Evolutionary conservation across 1,284 basidiomycete genomes (phyloP).

Genomic region (Pascua sp.): DNA sequence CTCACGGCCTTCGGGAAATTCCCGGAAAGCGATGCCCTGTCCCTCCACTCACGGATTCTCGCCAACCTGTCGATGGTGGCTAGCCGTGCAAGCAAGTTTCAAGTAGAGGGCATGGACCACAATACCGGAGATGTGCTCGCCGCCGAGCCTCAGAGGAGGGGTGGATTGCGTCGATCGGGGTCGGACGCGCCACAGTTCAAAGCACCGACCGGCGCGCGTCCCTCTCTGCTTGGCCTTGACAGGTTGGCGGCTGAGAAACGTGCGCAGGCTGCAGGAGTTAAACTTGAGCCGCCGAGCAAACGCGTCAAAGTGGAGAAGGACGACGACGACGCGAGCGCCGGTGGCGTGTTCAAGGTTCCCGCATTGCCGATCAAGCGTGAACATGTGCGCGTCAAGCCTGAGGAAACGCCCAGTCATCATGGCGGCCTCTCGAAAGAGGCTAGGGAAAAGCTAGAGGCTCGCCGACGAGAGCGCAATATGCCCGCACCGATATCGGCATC

Average conservation of each 20-base stretch:
- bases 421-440: slow-evolving; percentile 77
- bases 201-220: slow-evolving; percentile 65
- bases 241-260: slow-evolving; percentile 81
- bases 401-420: slow-evolving; percentile 90
- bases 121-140: slow-evolving; percentile 74
- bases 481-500: slow-evolving; percentile 26
- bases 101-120: slow-evolving; percentile 65
- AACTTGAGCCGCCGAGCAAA: slow-evolving; percentile 58
- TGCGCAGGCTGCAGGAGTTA: slow-evolving; percentile 54
- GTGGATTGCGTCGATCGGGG: slow-evolving; percentile 68
- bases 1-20: slow-evolving; percentile 82
- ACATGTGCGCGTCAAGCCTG: slow-evolving; percentile 67
- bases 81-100: not conserved
- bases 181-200: slow-evolving; percentile 75
- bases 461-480: slow-evolving; percentile 64
- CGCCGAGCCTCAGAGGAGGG: slow-evolving; percentile 68
- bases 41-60: slow-evolving; percentile 59
- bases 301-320: slow-evolving; percentile 58
- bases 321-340: slow-evolving; percentile 47
- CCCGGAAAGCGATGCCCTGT: slow-evolving; percentile 60
- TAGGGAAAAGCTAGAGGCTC: slow-evolving; percentile 68
- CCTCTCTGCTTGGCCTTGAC: slow-evolving; percentile 80
- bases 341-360: slow-evolving; percentile 82
- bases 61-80: slow-evolving; percentile 56
- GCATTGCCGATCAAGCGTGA: slow-evolving; percentile 57